Evolutionary conservation across 208 protist genomes (phyloP), one percentile per base, ranked within the genome.

Genomic region (Leishmania amazonensis): DNA sequence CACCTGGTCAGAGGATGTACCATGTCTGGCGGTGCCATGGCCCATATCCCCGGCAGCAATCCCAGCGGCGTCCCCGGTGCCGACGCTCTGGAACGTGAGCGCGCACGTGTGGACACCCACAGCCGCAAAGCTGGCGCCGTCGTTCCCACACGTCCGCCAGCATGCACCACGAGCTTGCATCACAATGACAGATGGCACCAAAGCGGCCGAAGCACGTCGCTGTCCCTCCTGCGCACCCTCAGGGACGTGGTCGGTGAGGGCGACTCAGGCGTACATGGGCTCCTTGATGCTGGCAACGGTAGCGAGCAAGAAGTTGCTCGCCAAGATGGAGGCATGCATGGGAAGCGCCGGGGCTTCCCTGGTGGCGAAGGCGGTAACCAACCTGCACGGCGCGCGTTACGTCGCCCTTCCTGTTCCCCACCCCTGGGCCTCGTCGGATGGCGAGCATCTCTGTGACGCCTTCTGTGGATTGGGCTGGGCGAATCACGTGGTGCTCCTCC

Each of bases 1-100:
- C 67, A 54, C 65, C 24, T 95, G 91, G 91, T 83, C 83, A n/a
- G 62, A 91, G 57, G 89, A 89, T 54, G 71, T 79, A 38, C 91
- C 91, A 19, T 76, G 85, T 35, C 68, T 94, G 53, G 9, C 42
- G 1, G 65, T 79, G 38, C 83, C 83, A n/a, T 70, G 47, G 17
- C 70, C 68, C 2, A 38, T 73, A 21, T 13, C 60, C 1, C 2
- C 47, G 6, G 35, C 53, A 45, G n/a, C 53, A 35, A 72, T 17
- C 21, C 31, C 79, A 60, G 13, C 8, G 45, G 70, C 11, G 28
- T 31, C n/a, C 9, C 40, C 74, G 6, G 74, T 57, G n/a, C 84
- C 79, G 38, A 75, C 80, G 49, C 76, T 87, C 28, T 78, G 84
- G 35, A 73, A 76, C 53, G 72, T 83, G 21, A 31, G 54, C 45